Base-by-base conservation (phyloP, 345 rosid genomes). In the Heritiera littoralis region DNA sequence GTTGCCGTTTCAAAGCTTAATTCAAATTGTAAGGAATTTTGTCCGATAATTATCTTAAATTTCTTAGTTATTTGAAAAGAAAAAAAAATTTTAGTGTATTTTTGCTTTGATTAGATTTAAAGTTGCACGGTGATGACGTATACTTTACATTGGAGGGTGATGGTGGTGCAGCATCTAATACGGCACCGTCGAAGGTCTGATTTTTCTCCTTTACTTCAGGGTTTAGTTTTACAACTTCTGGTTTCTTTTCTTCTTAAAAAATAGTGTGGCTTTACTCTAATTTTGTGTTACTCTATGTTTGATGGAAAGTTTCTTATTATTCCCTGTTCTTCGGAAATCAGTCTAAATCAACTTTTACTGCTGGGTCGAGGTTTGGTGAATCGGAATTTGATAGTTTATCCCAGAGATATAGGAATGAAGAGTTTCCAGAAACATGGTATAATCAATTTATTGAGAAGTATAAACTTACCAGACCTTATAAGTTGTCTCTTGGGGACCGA, bases 341-440 rank as follows among this genome's bases (percentile, higher is more conserved):
- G 75, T 80, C 89, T 32, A 95, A 89, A 81, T 78, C 90, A 66
- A 49, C 84, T 71, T 86, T 79, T 79, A 55, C 74, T 65, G 77
- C 81, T 76, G 93, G 92, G 41, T 56, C 78, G 12, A 89, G 97
- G 83, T 86, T 78, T 66, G 80, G 80, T 72, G 95, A 91, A 63
- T 78, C 91, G 71, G 92, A 90, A 80, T 84, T 77, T 74, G 88
- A 89, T 67, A 86, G 80, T 79, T 46, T 85, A 52, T 70, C 91
- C 66, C 97, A 92, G 79, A 87, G 94, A 77, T 84, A 85, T 18
- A 87, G 90, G 88, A 88, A 80, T n/a, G 98, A 93, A 40, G 98
- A 92, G 46, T 85, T 95, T 64, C 99, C 98, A 0, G 98, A 92
- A 70, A 86, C 89, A n/a, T 95, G 99, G 99, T 93, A 93, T 77